phyloP scores from a whole-genome alignment of 129 eudicot species.

The Escallonia herrerae region DNA sequence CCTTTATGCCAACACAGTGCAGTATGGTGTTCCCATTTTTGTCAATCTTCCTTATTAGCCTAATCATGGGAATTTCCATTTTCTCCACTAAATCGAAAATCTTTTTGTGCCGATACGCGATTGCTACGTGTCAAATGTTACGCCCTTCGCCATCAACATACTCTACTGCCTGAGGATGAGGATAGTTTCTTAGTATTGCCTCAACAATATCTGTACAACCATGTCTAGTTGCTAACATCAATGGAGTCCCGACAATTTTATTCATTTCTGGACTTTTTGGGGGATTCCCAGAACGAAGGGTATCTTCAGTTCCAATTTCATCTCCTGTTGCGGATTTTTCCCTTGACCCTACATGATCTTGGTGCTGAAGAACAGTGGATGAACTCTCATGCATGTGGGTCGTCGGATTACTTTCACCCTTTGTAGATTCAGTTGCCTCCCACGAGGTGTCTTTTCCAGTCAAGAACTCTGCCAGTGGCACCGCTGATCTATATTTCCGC shows the following conservation, averaged over 20 bases:
- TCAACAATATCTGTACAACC: conserved; percentile 26
- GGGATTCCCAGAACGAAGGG: too few relatives aligned
- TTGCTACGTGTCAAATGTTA: conserved; percentile 31
- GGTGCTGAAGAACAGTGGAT: not conserved
- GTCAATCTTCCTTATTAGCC: too few relatives aligned
- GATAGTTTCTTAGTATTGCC: conserved; percentile 7
- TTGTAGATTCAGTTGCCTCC: not conserved
- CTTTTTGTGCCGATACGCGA: conserved; percentile 7
- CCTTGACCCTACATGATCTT: too few relatives aligned
- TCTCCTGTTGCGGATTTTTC: too few relatives aligned
- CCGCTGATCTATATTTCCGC: not conserved
- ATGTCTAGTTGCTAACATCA: conserved; percentile 31
- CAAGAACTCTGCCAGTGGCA: not conserved
- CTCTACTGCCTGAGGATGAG: conserved; percentile 40
- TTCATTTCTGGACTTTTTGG: too few relatives aligned
- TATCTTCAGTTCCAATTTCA: too few relatives aligned
- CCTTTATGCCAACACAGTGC: too few relatives aligned
- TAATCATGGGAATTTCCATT: too few relatives aligned
- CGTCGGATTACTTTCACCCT: not conserved
- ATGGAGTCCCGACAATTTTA: conserved; percentile 26
- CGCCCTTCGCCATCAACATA: conserved; percentile 23
- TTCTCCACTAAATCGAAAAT: too few relatives aligned
- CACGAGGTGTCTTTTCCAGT: not conserved
- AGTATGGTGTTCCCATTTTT: too few relatives aligned
- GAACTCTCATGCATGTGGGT: too few relatives aligned